Percentiles rank a stretch among this genome's conserved stretches.
These are phyloP conservation scores for Clitopilus hobsonii DNA, from an alignment of 768 basidiomycete genomes.

Conservation along the genomic window DNA sequence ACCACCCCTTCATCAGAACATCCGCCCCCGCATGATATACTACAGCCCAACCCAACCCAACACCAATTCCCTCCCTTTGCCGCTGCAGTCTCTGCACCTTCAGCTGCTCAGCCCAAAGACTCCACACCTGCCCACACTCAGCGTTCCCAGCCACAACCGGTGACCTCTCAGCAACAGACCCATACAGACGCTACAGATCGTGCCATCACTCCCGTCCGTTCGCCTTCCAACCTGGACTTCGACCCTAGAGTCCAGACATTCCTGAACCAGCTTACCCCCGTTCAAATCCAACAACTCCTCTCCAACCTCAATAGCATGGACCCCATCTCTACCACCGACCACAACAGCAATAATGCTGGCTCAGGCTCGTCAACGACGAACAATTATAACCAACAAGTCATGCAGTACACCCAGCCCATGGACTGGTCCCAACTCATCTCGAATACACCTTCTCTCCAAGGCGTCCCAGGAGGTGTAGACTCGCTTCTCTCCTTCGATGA, in stretches of 20 bases:
- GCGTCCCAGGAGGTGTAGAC: background rate
- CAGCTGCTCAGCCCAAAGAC: slow-evolving; percentile 2
- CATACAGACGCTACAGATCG: slow-evolving; percentile 14
- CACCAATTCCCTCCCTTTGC: background rate
- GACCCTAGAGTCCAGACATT: slow-evolving; percentile 45
- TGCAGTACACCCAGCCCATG: slow-evolving; percentile 29
- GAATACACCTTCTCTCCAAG: slow-evolving; percentile 10
- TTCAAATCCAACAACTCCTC: slow-evolving; percentile 56
- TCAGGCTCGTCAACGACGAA: background rate
- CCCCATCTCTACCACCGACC: slow-evolving; percentile 12
- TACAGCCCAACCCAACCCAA: background rate
- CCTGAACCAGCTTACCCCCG: slow-evolving; percentile 49
- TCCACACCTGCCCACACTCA: background rate
- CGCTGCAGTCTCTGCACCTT: background rate
- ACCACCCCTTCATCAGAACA: slow-evolving; percentile 2
- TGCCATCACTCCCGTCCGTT: slow-evolving; percentile 19
- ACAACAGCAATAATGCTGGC: background rate
- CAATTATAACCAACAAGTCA: slow-evolving; percentile 22
- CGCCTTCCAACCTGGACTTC: slow-evolving; percentile 25
- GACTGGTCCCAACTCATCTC: slow-evolving; percentile 25
- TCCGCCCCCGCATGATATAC: background rate
- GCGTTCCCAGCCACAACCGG: background rate
- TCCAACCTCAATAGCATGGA: slow-evolving; percentile 36
- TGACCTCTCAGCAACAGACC: slow-evolving; percentile 3
- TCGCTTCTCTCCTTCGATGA: slow-evolving; percentile 6